Conservation (phyloP, 441 rosid species). For the Dalechampia spathulata region DNA sequence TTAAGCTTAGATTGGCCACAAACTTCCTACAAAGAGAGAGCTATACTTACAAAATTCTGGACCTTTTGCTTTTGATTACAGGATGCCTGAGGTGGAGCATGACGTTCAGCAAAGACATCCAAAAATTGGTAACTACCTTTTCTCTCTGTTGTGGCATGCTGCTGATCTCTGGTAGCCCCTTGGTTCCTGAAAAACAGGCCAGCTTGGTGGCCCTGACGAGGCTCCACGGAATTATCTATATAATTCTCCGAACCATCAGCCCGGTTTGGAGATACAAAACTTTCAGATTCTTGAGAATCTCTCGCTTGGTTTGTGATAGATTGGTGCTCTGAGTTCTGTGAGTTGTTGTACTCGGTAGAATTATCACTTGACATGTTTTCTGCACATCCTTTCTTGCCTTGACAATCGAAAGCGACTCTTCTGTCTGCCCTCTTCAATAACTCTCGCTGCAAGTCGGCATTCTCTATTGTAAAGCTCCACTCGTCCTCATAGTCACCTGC, state of each 20-base stretch:
- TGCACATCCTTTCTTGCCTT: slow-evolving; percentile 20
- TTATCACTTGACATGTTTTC: slow-evolving; percentile 15
- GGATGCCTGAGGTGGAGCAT: slow-evolving; percentile 15
- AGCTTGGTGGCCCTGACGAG: slow-evolving; percentile 21
- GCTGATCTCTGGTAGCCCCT: slow-evolving; percentile 16
- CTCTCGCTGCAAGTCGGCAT: slow-evolving; percentile 20
- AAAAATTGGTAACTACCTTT: slow-evolving; percentile 19
- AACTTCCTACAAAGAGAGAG: background rate
- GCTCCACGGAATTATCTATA: slow-evolving; percentile 18
- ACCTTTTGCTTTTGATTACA: slow-evolving; percentile 19
- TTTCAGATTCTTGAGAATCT: slow-evolving; percentile 30
- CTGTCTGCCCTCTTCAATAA: slow-evolving; percentile 19
- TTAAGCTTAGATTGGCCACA: slow-evolving; percentile 1
- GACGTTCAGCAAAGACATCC: slow-evolving; percentile 16
- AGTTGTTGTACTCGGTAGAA: slow-evolving; percentile 14
- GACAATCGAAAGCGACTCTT: slow-evolving; percentile 20
- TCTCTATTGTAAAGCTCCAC: slow-evolving; percentile 14
- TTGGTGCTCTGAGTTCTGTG: slow-evolving; percentile 17
- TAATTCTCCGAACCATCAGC: slow-evolving; percentile 21
- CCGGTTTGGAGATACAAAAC: slow-evolving; percentile 27
- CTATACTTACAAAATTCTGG: slow-evolving; percentile 37
- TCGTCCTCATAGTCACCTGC: slow-evolving; percentile 21
- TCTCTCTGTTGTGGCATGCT: slow-evolving; percentile 14
- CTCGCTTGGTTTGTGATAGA: slow-evolving; percentile 19
- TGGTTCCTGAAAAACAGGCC: slow-evolving; percentile 27